Percentiles rank a stretch among this genome's conserved stretches.
Conservation (phyloP, 2,329 filamentous ascomycete species). For the Cytospora piceae region DNA sequence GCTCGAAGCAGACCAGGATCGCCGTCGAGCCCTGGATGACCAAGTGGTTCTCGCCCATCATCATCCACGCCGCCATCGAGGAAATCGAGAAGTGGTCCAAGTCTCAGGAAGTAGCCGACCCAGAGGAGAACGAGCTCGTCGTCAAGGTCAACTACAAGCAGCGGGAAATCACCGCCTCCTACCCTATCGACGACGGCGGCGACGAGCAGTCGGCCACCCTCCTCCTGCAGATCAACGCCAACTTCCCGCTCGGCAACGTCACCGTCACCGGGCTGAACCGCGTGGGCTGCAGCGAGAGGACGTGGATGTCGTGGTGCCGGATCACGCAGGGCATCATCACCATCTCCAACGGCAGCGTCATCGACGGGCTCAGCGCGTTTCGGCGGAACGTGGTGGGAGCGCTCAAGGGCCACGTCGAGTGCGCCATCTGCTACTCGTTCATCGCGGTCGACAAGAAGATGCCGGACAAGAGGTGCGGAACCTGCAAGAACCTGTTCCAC, state of each 20-base stretch:
- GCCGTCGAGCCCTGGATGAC: slow-evolving; percentile 85
- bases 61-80: slow-evolving; percentile 67
- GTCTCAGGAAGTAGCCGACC: slow-evolving; percentile 51
- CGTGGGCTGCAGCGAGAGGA: slow-evolving; percentile 85
- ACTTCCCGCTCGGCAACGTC: slow-evolving; percentile 82
- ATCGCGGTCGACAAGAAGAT: slow-evolving; percentile 86
- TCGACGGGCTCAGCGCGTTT: slow-evolving; percentile 85
- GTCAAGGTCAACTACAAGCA: slow-evolving; percentile 74
- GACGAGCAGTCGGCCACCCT: slow-evolving; percentile 87
- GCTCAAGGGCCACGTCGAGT: slow-evolving; percentile 91
- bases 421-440: slow-evolving; percentile 95
- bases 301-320: slow-evolving; percentile 90
- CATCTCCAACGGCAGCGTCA: slow-evolving; percentile 86
- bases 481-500: slow-evolving; percentile 95
- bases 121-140: slow-evolving; percentile 59
- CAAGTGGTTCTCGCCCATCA: slow-evolving; percentile 75
- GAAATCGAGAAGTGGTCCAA: slow-evolving; percentile 71
- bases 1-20: slow-evolving; percentile 77
- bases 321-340: slow-evolving; percentile 91
- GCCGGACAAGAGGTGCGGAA: slow-evolving; percentile 88
- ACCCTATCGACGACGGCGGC: slow-evolving; percentile 60
- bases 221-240: slow-evolving; percentile 75
- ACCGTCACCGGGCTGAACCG: slow-evolving; percentile 77
- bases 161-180: slow-evolving; percentile 80
- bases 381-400: slow-evolving; percentile 84